Base-by-base conservation (phyloP, 2,329 filamentous ascomycete species). In the Diaporthe sp. region DNA sequence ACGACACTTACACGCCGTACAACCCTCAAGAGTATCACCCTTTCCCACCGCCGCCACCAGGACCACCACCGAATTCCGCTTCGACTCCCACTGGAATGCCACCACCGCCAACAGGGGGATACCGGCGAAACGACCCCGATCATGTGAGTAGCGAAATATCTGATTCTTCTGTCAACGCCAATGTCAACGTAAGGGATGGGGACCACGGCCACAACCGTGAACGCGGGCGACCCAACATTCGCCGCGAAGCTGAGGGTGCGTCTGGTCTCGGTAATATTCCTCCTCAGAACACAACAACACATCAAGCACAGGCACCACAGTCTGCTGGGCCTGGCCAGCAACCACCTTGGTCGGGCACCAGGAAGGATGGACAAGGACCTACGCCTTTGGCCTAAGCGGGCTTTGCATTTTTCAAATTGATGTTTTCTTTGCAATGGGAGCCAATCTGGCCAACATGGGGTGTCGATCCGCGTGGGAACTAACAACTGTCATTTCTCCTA, bases 21-120 rank as follows among this genome's bases (percentile, higher is more conserved):
- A 80, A 85, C 61, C 86, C 86, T 9, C 80, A 83, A 71, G 86
- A 87, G 73, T 88, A 87, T 72, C 82, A 80, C 7, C 82, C 82
- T 8, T 87, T 86, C 73, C 83, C 83, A 5, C 84, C 84, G 1
- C 85, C 86, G 12, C 85, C 84, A 13, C 84, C 85, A 25, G 78
- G 79, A 0, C 79, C 78, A 8, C 81, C 82, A 17, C 81, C 80
- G 10, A 79, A 80, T 71, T 77, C 80, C 19, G 79, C 78, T 28
- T 72, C 78, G 51, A 78, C 78, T 19, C 72, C 77, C n/a, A 78
- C 75, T 58, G 79, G 76, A 34, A 53, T 78, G 58, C 77, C 77
- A 62, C 71, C 76, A 51, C 79, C 76, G 53, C 81, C 78, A 74
- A 65, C 83, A 77, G 74, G 70, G 65, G 71, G 73, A 68, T 74